Percentiles rank a stretch among this genome's conserved stretches.
Evolutionary conservation across 345 rosid genomes (phyloP).

Genomic region (Trapa bicornis): DNA sequence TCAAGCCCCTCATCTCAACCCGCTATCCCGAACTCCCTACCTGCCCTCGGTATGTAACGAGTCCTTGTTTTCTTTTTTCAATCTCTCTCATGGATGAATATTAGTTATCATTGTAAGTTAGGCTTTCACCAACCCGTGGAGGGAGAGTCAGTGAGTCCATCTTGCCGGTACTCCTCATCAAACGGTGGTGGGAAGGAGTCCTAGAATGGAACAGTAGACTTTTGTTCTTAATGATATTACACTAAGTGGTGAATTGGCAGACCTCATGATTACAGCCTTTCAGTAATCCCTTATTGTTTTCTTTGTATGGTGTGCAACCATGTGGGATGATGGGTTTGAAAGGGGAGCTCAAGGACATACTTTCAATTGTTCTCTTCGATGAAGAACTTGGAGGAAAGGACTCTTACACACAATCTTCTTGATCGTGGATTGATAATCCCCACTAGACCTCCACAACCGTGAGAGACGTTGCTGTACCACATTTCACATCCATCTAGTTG

Average conservation of each 20-base stretch:
- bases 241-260: not conserved
- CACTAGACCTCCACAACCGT: not conserved
- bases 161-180: too few relatives aligned
- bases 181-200: too few relatives aligned
- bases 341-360: constrained; percentile 47
- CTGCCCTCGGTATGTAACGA: constrained; percentile 10
- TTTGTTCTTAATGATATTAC: too few relatives aligned
- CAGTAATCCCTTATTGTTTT: not conserved
- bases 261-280: not conserved
- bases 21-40: constrained; percentile 33
- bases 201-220: too few relatives aligned
- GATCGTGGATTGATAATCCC: not conserved
- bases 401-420: constrained; percentile 10
- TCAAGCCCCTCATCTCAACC: constrained; percentile 21
- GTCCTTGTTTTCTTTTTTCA: too few relatives aligned
- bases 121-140: too few relatives aligned
- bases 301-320: constrained; percentile 16
- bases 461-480: not conserved
- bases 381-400: constrained; percentile 63
- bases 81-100: not conserved
- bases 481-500: constrained; percentile 1
- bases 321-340: constrained; percentile 38
- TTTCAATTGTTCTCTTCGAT: constrained; percentile 55
- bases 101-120: too few relatives aligned
- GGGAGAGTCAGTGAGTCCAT: too few relatives aligned